Conservation (phyloP, 2,329 filamentous ascomycete species). For the Lasiodiplodia citricola region DNA sequence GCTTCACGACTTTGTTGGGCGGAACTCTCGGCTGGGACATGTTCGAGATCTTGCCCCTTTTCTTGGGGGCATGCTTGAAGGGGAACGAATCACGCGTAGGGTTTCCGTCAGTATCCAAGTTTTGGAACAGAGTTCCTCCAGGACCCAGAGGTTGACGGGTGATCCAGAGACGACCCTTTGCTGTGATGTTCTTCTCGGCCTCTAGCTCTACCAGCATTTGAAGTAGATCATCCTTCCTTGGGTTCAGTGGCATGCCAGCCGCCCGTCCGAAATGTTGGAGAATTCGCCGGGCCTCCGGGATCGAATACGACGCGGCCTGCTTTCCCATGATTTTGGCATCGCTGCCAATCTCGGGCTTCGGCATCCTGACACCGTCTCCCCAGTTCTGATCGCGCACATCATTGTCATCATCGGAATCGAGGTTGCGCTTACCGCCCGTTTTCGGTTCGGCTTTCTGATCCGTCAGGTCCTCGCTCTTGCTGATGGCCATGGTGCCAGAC, state of each 20-base stretch:
- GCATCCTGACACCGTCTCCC: neutral
- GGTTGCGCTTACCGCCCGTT: neutral
- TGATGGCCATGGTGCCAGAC: no score
- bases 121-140: neutral
- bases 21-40: no score
- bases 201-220: neutral
- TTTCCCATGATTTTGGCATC: neutral
- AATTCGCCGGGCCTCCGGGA: neutral
- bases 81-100: neutral
- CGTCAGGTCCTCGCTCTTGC: no score
- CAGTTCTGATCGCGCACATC: neutral
- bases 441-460: no score
- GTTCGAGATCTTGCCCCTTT: neutral
- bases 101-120: neutral
- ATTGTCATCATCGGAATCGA: neutral
- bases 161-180: neutral
- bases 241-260: fast-evolving
- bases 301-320: neutral
- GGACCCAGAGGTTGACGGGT: neutral
- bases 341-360: neutral
- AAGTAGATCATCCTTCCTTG: neutral
- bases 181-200: neutral
- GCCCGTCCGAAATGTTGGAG: neutral
- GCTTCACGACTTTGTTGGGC: no score
- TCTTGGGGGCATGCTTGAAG: neutral